phyloP scores from a whole-genome alignment of 2,329 filamentous ascomycete species.

The Exophiala dermatitidis region DNA sequence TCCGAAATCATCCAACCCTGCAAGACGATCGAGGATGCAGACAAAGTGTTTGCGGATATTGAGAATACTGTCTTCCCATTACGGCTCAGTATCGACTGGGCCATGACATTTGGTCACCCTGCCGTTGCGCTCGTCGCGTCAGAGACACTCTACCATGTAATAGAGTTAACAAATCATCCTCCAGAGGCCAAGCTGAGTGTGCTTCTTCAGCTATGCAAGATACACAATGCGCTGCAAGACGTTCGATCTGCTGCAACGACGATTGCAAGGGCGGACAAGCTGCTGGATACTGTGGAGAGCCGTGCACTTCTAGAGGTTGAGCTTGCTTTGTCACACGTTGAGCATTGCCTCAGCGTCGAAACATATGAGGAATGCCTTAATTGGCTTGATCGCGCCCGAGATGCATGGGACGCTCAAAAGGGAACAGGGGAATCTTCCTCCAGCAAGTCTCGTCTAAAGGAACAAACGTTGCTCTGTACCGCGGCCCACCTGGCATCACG shows the following conservation, averaged over 20 bases:
- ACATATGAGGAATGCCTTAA: constrained; percentile 53
- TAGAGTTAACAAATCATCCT: constrained; percentile 39
- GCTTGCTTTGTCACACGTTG: constrained; percentile 65
- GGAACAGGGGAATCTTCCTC: background rate
- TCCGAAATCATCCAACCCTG: constrained; percentile 39
- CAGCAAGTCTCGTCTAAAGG: constrained; percentile 7
- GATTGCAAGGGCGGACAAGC: constrained; percentile 53
- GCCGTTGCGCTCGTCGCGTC: constrained; percentile 45
- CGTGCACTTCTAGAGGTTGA: constrained; percentile 44
- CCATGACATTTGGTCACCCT: constrained; percentile 51
- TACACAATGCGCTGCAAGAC: constrained; percentile 55
- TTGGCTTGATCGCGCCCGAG: constrained; percentile 29
- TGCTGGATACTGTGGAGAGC: constrained; percentile 36
- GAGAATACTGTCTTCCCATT: constrained; percentile 47
- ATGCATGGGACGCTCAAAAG: constrained; percentile 30
- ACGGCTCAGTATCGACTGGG: constrained; percentile 48
- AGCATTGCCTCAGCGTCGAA: constrained; percentile 64
- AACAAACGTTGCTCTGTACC: constrained; percentile 12
- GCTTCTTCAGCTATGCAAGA: constrained; percentile 44
- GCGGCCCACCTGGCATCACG: constrained; percentile 20
- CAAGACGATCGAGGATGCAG: constrained; percentile 37
- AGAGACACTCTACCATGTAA: constrained; percentile 42
- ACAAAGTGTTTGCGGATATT: constrained; percentile 44
- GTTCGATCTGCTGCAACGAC: constrained; percentile 50
- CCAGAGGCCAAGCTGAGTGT: constrained; percentile 36